phyloP scores from a whole-genome alignment of 345 rosid species.

The Gynandropsis gynandra region DNA sequence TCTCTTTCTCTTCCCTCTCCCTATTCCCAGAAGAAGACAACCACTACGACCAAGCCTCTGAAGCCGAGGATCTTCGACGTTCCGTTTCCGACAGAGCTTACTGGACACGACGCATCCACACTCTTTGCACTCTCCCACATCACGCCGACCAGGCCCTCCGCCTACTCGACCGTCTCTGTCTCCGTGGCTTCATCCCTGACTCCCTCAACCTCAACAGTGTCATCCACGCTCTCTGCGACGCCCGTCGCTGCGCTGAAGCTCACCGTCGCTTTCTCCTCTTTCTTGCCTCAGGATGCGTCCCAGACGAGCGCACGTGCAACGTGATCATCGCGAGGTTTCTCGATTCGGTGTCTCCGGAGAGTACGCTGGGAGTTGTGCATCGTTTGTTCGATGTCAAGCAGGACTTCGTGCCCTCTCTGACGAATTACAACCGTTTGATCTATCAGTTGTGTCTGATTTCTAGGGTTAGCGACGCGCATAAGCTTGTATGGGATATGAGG shows the following conservation, averaged over 20 bases:
- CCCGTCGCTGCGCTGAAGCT: constrained; percentile 55
- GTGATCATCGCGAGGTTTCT: constrained; percentile 62
- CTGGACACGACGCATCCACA: constrained; percentile 55
- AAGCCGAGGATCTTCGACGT: constrained; percentile 27
- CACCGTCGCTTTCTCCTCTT: constrained; percentile 43
- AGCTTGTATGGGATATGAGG: constrained; percentile 52
- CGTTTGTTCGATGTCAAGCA: constrained; percentile 44
- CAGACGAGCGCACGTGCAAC: constrained; percentile 71
- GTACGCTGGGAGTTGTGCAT: constrained; percentile 34
- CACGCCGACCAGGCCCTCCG: constrained; percentile 50
- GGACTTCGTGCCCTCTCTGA: constrained; percentile 58
- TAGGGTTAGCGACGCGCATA: constrained; percentile 43
- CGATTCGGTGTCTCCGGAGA: constrained; percentile 41
- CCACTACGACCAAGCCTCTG: constrained; percentile 22
- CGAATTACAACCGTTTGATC: constrained; percentile 67
- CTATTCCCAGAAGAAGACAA: neutral
- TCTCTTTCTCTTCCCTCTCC: constrained; percentile 17
- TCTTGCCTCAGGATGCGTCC: constrained; percentile 40
- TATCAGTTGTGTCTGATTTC: constrained; percentile 46
- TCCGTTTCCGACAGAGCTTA: constrained; percentile 36
- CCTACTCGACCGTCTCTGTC: constrained; percentile 39
- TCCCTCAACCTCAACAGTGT: constrained; percentile 59
- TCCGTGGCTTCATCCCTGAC: constrained; percentile 45
- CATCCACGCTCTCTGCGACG: constrained; percentile 64
- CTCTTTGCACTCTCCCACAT: constrained; percentile 35